Percentiles rank a stretch among this genome's conserved stretches.
Conservation (phyloP, 495 filamentous ascomycete species). For the Annulohypoxylon moriforme region DNA sequence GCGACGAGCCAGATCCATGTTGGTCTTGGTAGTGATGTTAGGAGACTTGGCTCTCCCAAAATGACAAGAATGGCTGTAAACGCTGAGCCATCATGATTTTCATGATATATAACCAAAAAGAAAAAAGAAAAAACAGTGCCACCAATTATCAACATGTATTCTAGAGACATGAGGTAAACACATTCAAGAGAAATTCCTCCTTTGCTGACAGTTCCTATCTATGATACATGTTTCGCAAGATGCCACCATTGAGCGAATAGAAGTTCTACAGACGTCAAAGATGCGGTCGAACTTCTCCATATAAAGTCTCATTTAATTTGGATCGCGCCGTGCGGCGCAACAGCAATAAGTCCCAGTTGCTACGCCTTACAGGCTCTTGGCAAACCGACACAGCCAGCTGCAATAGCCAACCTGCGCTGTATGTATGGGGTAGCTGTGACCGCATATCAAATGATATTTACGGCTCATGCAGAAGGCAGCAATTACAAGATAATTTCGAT, state of each 20-base stretch:
- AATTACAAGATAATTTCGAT: background rate
- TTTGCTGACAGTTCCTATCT: background rate
- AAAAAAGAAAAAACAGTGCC: background rate
- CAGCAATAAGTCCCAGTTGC: slow-evolving; percentile 1
- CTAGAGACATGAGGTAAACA: background rate
- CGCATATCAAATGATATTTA: slow-evolving; percentile 5
- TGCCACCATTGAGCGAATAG: background rate
- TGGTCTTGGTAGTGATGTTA: slow-evolving; percentile 1
- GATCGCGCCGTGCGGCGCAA: background rate
- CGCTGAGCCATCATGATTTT: background rate
- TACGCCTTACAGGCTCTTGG: slow-evolving; percentile 24
- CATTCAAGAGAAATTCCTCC: background rate
- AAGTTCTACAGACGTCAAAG: background rate
- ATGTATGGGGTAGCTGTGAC: slow-evolving; percentile 2
- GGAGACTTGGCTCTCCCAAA: background rate
- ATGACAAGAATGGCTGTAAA: background rate
- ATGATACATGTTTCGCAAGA: background rate
- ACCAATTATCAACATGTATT: background rate
- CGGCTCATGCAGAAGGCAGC: background rate
- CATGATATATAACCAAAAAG: too few relatives aligned
- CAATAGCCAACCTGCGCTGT: slow-evolving; percentile 12
- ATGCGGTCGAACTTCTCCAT: slow-evolving; percentile 13
- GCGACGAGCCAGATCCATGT: background rate
- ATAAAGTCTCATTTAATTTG: background rate
- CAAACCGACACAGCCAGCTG: slow-evolving; percentile 7